phyloP scores from a whole-genome alignment of 345 rosid genomes.

The Rhodomyrtus tomentosa region DNA sequence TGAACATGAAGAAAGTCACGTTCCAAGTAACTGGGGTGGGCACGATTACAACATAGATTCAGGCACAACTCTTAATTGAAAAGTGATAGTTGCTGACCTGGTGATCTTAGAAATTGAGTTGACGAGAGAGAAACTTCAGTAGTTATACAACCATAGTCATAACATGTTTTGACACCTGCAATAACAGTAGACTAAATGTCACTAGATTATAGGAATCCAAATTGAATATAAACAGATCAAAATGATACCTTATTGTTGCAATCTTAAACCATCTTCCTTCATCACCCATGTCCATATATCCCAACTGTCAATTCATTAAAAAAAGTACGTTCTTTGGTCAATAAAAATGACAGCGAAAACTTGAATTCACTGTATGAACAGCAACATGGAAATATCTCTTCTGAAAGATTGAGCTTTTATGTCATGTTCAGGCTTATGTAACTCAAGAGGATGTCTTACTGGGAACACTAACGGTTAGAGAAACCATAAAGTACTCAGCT shows the following conservation, averaged over 20 bases:
- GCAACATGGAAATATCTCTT: background rate
- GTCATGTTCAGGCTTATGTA: slow-evolving; percentile 54
- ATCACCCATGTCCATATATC: background rate
- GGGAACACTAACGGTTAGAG: slow-evolving; percentile 63
- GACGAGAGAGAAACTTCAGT: background rate
- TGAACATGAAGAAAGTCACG: too few species aligned
- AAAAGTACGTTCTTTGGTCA: background rate
- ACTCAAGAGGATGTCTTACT: slow-evolving; percentile 62
- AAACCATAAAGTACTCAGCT: slow-evolving; percentile 59
- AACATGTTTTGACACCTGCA: background rate
- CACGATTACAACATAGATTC: background rate
- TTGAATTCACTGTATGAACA: background rate
- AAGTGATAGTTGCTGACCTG: background rate
- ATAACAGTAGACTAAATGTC: background rate
- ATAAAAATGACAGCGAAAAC: background rate
- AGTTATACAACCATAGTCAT: background rate
- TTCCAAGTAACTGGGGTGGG: background rate
- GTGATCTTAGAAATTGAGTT: background rate
- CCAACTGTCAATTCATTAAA: background rate
- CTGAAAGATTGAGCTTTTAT: background rate
- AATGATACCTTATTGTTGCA: background rate
- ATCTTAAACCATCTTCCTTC: background rate
- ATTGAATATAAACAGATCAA: background rate
- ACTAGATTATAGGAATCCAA: background rate
- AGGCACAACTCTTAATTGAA: background rate